phyloP scores from a whole-genome alignment of 495 filamentous ascomycete genomes.

The Thermochaetoides thermophila region DNA sequence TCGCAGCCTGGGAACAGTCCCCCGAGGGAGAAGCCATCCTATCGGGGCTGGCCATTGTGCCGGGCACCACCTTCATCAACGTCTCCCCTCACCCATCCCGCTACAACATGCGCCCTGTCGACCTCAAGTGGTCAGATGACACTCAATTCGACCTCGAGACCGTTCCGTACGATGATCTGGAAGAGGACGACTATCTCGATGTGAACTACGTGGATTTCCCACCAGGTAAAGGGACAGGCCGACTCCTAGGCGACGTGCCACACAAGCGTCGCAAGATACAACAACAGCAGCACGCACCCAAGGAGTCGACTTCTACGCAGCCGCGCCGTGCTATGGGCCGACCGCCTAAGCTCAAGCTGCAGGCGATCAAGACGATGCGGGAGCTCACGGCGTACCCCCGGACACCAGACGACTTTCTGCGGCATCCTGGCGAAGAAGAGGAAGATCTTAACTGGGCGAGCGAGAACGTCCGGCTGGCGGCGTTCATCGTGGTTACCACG shows the following conservation, averaged over 20 bases:
- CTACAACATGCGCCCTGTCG: conserved; percentile 10
- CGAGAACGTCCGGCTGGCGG: conserved; percentile 40
- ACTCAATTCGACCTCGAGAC: conserved; percentile 26
- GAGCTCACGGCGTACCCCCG: conserved; percentile 24
- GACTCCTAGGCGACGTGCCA: neutral
- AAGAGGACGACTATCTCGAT: conserved; percentile 13
- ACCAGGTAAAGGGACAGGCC: too few species aligned
- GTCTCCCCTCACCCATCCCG: conserved; percentile 13
- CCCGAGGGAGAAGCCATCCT: conserved; percentile 13
- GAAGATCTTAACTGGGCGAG: conserved; percentile 23
- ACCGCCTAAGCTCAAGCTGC: conserved; percentile 16
- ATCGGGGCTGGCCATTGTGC: conserved; percentile 12
- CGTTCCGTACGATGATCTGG: conserved; percentile 26
- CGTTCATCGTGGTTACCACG: conserved; percentile 59
- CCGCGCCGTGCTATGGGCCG: conserved; percentile 8
- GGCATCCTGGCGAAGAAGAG: conserved; percentile 11
- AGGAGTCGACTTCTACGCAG: conserved; percentile 1
- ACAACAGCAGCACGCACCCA: too few species aligned
- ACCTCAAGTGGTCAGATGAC: conserved; percentile 19
- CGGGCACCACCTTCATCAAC: conserved; percentile 23
- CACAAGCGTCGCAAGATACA: conserved; percentile 9
- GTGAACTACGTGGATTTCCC: conserved; percentile 2
- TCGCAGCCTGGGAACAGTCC: conserved; percentile 28
- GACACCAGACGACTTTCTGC: conserved; percentile 23
- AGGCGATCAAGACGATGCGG: conserved; percentile 24